Base-by-base conservation (phyloP, 1,284 basidiomycete genomes). In the Pascua guehoae region DNA sequence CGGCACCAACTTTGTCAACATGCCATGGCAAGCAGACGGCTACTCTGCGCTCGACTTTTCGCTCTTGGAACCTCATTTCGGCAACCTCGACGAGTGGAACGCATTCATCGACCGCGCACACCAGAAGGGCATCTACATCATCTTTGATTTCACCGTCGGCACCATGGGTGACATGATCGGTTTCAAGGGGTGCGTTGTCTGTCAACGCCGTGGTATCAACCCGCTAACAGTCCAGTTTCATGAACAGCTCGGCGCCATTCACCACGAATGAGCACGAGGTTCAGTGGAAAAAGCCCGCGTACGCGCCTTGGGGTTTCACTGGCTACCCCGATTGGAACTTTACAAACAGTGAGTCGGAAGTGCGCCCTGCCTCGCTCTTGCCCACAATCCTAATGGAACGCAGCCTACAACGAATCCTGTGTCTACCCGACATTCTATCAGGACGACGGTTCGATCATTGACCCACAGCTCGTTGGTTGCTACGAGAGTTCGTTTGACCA, bases 11-110 rank as follows among this genome's bases (percentile, higher is more conserved):
- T 95, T 91, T 76, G 62, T 94, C 63, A 94, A 95, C 81, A 92
- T 94, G 91, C 79, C 91, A 16, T 95, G 91, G 91, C 88, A 92
- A 74, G 88, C 91, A 15, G 91, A 95, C 83, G 91, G 89, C 76
- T 95, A 94, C 73, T 95, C 91, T 32, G 88, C 91, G 10, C 81
- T 95, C 61, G 91, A 95, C 73, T 91, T 94, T 66, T 86, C 85
- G 46, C 84, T 92, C 9, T 79, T 92, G 42, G 91, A 95, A 74
- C 91, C 91, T 43, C 91, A 95, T 70, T 94, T 87, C 84, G 91
- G 91, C 42, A 88, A 82, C 12, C 78, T 91, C 56, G 73, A 81
- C 18, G 88, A 91, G 61, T 95, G 91, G 91, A 80, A 82, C 41
- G 71, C 80, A 40, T 76, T 88, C 53, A 85, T 93, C 63, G 86